phyloP scores from a whole-genome alignment of 306 rosid species.

The Prunus dulcis region DNA sequence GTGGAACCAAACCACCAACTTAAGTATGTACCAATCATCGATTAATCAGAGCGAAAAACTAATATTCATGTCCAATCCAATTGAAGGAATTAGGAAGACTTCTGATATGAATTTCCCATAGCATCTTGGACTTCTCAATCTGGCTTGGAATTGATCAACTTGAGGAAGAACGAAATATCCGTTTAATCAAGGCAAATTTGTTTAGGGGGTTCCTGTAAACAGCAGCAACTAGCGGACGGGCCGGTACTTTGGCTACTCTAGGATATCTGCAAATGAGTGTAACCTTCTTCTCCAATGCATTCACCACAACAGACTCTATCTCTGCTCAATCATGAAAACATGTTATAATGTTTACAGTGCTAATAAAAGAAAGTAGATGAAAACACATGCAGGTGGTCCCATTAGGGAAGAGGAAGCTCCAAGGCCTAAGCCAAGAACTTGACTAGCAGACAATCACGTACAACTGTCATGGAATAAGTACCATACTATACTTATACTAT shows the following conservation, averaged over 20 bases:
- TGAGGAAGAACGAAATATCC: constrained; percentile 44
- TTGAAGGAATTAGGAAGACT: neutral
- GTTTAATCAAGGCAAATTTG: constrained; percentile 43
- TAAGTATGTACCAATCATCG: neutral
- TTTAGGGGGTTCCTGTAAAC: constrained; percentile 32
- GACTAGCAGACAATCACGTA: neutral
- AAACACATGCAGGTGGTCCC: constrained; percentile 20
- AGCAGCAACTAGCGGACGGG: constrained; percentile 32
- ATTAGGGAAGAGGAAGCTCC: neutral
- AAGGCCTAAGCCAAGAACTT: neutral
- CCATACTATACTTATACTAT: neutral
- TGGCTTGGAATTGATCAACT: constrained; percentile 2
- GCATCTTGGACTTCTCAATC: neutral
- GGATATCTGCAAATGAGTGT: constrained; percentile 52
- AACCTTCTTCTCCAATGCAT: constrained; percentile 67
- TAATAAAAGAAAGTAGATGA: neutral
- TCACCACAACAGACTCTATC: constrained; percentile 69
- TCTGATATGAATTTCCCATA: neutral
- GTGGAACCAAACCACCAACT: neutral
- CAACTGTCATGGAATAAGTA: neutral
- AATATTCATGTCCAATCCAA: constrained; percentile 27
- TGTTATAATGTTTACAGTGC: neutral
- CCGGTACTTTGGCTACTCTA: constrained; percentile 27
- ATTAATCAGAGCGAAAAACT: neutral
- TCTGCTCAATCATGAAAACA: constrained; percentile 32